Conservation (phyloP, 2,329 filamentous ascomycete species). For the Teratosphaeria destructans region DNA sequence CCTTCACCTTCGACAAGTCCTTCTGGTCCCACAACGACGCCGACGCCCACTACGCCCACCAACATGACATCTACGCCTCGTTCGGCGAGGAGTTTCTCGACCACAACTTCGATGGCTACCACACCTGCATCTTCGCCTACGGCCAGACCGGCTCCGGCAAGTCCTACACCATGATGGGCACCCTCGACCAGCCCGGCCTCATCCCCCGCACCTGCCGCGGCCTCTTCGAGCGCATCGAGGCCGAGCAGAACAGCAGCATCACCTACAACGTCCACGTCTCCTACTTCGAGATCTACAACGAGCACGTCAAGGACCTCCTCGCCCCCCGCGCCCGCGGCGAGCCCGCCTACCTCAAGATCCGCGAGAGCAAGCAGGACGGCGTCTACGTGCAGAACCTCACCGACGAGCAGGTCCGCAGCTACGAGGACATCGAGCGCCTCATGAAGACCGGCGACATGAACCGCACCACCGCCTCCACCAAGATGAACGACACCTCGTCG, state of each 20-base stretch:
- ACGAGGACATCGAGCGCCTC: constrained; percentile 74
- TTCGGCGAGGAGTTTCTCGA: constrained; percentile 95
- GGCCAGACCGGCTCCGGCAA: constrained; percentile 96
- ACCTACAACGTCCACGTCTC: constrained; percentile 96
- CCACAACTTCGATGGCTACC: constrained; percentile 98
- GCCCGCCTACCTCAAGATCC: constrained; percentile 90
- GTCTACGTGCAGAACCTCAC: constrained; percentile 96
- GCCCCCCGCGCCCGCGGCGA: constrained; percentile 58
- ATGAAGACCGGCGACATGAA: constrained; percentile 86
- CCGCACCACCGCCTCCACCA: constrained; percentile 83
- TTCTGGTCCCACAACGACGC: constrained; percentile 86
- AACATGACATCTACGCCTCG: constrained; percentile 88
- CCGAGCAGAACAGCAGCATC: constrained; percentile 76
- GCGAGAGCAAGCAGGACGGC: constrained; percentile 87
- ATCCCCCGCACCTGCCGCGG: constrained; percentile 95
- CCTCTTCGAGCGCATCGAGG: constrained; percentile 84
- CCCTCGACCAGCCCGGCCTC: constrained; percentile 70
- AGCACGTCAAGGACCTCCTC: constrained; percentile 90
- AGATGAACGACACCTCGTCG: constrained; percentile 98
- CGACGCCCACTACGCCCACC: constrained; percentile 79
- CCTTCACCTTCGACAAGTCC: constrained; percentile 92
- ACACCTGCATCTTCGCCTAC: constrained; percentile 98
- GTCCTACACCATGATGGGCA: constrained; percentile 97
- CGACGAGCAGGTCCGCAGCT: constrained; percentile 80
- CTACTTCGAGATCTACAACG: constrained; percentile 99